Evolutionary conservation across 345 rosid genomes (phyloP).

Genomic region (Ceriops zippeliana): DNA sequence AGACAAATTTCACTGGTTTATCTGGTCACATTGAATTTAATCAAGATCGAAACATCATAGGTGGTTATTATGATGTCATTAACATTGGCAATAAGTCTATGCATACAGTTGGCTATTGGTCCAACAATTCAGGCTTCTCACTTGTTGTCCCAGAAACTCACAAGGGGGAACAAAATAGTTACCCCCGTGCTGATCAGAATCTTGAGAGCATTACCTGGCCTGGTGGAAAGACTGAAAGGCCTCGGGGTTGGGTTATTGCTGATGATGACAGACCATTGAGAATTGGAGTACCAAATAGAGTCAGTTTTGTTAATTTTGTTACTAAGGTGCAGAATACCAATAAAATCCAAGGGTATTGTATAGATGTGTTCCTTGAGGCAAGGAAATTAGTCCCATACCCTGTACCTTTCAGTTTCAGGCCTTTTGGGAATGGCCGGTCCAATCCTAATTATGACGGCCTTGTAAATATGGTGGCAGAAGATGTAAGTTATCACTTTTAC

Average conservation of each 20-base stretch:
- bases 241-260: constrained; percentile 88
- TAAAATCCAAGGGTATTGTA: constrained; percentile 59
- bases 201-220: constrained; percentile 72
- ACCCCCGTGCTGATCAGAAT: constrained; percentile 39
- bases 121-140: constrained; percentile 46
- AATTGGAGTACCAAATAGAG: constrained; percentile 76
- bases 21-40: constrained; percentile 58
- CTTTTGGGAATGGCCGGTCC: constrained; percentile 61
- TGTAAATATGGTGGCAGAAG: constrained; percentile 42
- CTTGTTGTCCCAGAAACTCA: constrained; percentile 43
- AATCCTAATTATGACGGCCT: constrained; percentile 64
- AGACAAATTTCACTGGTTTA: constrained; percentile 70
- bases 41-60: constrained; percentile 42
- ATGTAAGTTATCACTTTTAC: constrained; percentile 47
- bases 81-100: constrained; percentile 44
- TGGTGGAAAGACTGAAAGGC: constrained; percentile 57
- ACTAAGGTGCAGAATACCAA: constrained; percentile 46
- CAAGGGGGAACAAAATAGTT: constrained; percentile 17
- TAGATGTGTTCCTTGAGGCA: constrained; percentile 74
- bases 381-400: constrained; percentile 58
- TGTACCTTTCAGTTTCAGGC: constrained; percentile 60
- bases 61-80: constrained; percentile 67
- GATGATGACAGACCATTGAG: constrained; percentile 54
- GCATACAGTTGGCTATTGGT: constrained; percentile 73
- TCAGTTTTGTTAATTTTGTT: constrained; percentile 71